These are phyloP conservation scores for Lichtheimia corymbifera DNA, from an alignment of 371 early-diverging fungal species.

Conservation along the genomic window DNA sequence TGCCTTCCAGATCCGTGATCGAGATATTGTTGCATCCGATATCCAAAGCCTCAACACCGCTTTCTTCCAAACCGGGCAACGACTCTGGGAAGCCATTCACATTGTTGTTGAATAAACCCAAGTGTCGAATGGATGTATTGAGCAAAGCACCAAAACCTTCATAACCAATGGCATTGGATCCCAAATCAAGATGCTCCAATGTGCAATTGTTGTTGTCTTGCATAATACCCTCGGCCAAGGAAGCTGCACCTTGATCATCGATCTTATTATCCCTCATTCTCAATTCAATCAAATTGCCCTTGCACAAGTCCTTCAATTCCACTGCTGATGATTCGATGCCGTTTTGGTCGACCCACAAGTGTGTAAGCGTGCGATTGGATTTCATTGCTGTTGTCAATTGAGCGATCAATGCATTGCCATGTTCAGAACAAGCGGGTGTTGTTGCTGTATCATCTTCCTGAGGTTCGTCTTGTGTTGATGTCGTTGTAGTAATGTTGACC, in stretches of 20 bases:
- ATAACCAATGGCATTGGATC: slow-evolving; percentile 47
- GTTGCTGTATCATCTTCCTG: slow-evolving; percentile 17
- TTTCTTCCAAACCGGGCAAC: slow-evolving; percentile 31
- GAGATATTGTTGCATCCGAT: slow-evolving; percentile 58
- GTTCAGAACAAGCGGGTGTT: slow-evolving; percentile 18
- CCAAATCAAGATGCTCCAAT: slow-evolving; percentile 45
- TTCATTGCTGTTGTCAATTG: slow-evolving; percentile 32
- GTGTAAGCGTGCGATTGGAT: slow-evolving; percentile 33
- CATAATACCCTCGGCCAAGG: slow-evolving; percentile 29
- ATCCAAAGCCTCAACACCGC: slow-evolving; percentile 44
- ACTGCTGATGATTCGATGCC: slow-evolving; percentile 41
- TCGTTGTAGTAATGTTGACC: slow-evolving; percentile 33
- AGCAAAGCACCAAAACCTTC: slow-evolving; percentile 45
- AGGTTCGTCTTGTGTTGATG: slow-evolving; percentile 10
- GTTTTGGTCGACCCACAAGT: slow-evolving; percentile 54
- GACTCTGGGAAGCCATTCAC: slow-evolving; percentile 43
- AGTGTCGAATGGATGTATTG: slow-evolving; percentile 37
- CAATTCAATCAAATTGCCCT: slow-evolving; percentile 33
- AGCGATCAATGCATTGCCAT: slow-evolving; percentile 48
- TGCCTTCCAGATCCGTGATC: slow-evolving; percentile 44
- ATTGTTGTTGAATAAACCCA: slow-evolving; percentile 56
- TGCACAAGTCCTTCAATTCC: slow-evolving; percentile 12
- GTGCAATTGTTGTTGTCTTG: neutral
- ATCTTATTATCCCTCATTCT: slow-evolving; percentile 54
- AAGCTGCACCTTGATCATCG: slow-evolving; percentile 49